Evolutionary conservation across 2,329 filamentous ascomycete genomes (phyloP), one percentile per base, ranked within the genome.

Genomic region (Fusarium euwallaceae): DNA sequence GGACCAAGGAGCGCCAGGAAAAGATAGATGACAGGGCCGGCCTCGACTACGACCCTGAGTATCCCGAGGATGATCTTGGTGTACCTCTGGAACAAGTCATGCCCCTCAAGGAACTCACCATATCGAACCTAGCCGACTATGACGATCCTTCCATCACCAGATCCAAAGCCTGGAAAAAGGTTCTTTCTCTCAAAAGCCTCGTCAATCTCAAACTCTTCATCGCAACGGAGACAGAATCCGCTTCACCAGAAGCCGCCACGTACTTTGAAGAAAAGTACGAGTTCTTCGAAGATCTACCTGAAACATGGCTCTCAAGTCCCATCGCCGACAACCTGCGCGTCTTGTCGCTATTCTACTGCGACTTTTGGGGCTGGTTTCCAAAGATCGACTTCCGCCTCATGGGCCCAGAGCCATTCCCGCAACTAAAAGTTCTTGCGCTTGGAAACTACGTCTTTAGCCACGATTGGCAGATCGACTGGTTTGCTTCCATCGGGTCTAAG

Each of bases 381-480:
- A 79, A 80, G 22, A 78, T 84, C 45, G 81, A 86, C 34, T 80
- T 86, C 14, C 74, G 76, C 1, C 36, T 24, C 22, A 66, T 72
- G 1, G 53, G 64, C 66, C 73, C 67, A 14, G 20, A 32, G 0
- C 70, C 70, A 1, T 84, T 87, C 34, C 84, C 84, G 0, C 76
- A 80, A 0, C 81, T 88, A 6, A 80, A 81, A 36, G 79, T 82
- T 0, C 79, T 88, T 0, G 78, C 81, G 0, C 71, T 88, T 0
- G 84, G 84, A 0, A 83, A 82, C 2, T 85, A 82, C 22, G 79
- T 81, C 4, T 86, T 88, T 58, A 80, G 81, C 6, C 81, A 87
- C 37, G 82, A 87, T 22, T 84, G 82, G 80, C 86, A 88, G 63
- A 74, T 87, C 0, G 83, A 84, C 11, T 88, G 86, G 86, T 82